Conservation (phyloP, 352 stramenopile genomes). For the Plasmopara viticola region DNA sequence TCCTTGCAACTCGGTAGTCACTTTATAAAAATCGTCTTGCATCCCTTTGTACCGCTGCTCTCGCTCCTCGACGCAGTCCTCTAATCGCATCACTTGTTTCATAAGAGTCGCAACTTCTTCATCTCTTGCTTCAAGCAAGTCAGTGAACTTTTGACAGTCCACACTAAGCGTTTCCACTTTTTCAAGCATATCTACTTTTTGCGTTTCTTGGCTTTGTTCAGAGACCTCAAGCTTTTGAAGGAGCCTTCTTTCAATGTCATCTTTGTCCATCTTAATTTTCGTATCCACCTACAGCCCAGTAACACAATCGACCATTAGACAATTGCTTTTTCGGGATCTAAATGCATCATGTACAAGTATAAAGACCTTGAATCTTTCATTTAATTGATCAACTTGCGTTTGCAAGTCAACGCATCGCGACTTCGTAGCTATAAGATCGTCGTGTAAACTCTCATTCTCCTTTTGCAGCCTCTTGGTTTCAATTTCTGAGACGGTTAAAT, state of each 20-base stretch:
- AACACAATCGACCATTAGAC: neutral
- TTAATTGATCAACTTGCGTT: conserved; percentile 9
- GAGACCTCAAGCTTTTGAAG: conserved; percentile 1
- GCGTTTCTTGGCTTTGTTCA: no score
- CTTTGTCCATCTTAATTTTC: conserved; percentile 14
- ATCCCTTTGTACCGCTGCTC: conserved; percentile 20
- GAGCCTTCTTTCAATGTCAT: conserved; percentile 6
- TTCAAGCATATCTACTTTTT: no score
- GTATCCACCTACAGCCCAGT: conserved; percentile 15
- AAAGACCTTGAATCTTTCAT: conserved; percentile 16
- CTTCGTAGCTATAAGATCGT: conserved; percentile 7
- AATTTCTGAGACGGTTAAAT: conserved; percentile 15
- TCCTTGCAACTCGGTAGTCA: conserved; percentile 28
- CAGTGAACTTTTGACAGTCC: conserved; percentile 6
- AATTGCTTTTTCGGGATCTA: neutral
- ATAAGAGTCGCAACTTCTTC: conserved; percentile 47
- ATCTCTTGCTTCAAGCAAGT: conserved; percentile 26
- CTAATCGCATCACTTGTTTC: conserved; percentile 31
- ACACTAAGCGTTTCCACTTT: conserved; percentile 12
- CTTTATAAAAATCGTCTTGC: conserved; percentile 24
- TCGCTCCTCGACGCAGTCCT: conserved; percentile 19
- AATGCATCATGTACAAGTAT: neutral
- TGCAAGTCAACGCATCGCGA: conserved; percentile 13
- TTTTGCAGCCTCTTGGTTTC: conserved; percentile 13
- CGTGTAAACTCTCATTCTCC: conserved; percentile 22